Base-by-base conservation (phyloP, 148 eudicot species). In the Heliamphora exappendiculata region DNA sequence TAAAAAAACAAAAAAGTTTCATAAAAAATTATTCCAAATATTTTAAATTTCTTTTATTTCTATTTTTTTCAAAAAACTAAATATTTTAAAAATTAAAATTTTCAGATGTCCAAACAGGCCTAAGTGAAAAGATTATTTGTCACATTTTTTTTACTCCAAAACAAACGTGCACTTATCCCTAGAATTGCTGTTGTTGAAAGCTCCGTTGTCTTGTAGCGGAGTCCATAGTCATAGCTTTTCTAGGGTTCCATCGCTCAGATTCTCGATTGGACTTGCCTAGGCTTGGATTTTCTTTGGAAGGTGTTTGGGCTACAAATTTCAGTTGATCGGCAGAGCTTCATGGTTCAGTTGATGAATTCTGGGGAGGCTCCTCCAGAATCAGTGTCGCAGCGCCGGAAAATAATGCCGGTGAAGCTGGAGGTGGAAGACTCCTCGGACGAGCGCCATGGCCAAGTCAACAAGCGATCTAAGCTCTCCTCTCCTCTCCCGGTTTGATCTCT, bases 401-500 rank as follows among this genome's bases (percentile, higher is more conserved):
- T 63, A 75, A n/a, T 57, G 8, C 62, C 73, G 75, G 90, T 88
- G 49, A 88, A 87, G 81, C 42, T 73, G 2, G 93, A 89, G 70
- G 37, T 65, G 1, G 79, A 80, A 14, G 89, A 88, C 59, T 54
- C 80, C 12, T 28, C 39, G 11, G 88, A 81, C 8, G 84, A 82
- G 19, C 78, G 66, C 7, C 74, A 70, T 33, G 82, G 64, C 39
- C 60, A 77, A 55, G 41, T 85, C 42, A 73, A 81, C 73, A 93
- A 93, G 84, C 87, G 94, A 12, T 86, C 86, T 50, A 91, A 86
- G 81, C 77, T 82, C 28, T 76, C 77, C 51, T 77, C 69, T 16
- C 77, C 86, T 24, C 64, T 60, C 28, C 72, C 70, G 89, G 89
- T 86, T 57, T 16, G 53, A 28, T 81, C 70, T 68, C 58, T 62